Evolutionary conservation across 306 rosid species (phyloP).

Genomic region (Purshia tridentata): DNA sequence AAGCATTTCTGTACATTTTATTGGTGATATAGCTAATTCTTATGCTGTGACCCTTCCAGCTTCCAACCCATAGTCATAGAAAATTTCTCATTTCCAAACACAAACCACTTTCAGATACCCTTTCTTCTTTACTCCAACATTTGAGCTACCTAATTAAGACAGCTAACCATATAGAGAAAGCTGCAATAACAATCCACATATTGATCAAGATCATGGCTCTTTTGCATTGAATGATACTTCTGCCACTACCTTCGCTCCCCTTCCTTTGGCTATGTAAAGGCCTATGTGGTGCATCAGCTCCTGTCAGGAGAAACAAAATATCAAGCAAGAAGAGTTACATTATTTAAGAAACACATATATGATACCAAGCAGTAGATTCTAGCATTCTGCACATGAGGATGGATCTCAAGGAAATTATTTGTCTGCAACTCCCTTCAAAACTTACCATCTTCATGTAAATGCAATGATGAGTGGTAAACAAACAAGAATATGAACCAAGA

Average conservation of each 20-base stretch:
- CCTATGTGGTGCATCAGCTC: conserved; percentile 86
- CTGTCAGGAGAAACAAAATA: conserved; percentile 33
- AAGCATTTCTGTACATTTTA: neutral
- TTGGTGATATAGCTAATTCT: neutral
- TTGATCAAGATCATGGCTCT: conserved; percentile 2
- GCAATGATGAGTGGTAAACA: neutral
- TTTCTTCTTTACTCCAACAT: neutral
- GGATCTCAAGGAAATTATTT: neutral
- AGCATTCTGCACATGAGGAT: neutral
- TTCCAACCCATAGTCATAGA: neutral
- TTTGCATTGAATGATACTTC: conserved; percentile 55
- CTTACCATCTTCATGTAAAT: neutral
- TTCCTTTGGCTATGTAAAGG: conserved; percentile 75
- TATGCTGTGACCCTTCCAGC: neutral
- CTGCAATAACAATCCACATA: neutral
- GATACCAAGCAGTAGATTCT: neutral
- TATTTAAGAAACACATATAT: neutral
- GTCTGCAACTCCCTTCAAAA: neutral
- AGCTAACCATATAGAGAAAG: neutral
- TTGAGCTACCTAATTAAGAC: neutral
- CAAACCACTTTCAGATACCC: neutral
- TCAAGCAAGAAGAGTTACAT: neutral
- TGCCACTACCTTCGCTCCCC: conserved; percentile 84
- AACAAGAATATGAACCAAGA: neutral
- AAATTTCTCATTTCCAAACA: neutral